Evolutionary conservation across 176 grass and related monocot genomes (phyloP).

Genomic region (Musa itinerans): DNA sequence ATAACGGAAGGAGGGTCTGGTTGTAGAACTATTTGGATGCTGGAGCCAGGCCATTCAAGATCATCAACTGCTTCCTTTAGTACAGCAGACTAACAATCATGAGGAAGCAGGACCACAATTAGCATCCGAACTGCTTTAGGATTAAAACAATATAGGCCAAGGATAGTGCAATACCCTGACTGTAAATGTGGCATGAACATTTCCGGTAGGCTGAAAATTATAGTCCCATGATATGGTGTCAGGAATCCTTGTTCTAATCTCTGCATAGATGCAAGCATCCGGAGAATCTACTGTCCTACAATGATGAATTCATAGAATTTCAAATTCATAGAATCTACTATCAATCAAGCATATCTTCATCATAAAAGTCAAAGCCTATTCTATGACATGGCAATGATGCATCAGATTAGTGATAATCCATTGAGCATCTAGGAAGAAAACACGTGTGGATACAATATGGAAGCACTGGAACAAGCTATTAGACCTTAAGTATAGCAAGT

Average conservation of each 20-base stretch:
- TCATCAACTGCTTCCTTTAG: constrained; percentile 91
- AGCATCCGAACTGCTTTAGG: not conserved
- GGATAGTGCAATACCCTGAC: constrained; percentile 39
- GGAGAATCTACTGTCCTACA: constrained; percentile 63
- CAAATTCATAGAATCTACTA: not conserved
- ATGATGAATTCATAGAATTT: not conserved
- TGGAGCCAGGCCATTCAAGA: constrained; percentile 86
- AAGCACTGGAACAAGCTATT: no score
- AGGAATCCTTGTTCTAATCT: constrained; percentile 98
- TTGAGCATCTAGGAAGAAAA: no score
- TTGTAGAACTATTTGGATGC: constrained; percentile 65
- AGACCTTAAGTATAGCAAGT: no score
- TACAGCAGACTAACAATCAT: constrained; percentile 48
- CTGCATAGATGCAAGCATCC: constrained; percentile 76
- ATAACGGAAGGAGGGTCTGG: constrained; percentile 59
- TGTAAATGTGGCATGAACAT: constrained; percentile 68
- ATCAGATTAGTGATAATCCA: no score
- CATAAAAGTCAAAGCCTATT: no score
- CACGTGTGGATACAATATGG: no score
- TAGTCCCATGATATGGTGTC: constrained; percentile 82
- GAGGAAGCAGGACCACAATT: not conserved
- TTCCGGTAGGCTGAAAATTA: constrained; percentile 65
- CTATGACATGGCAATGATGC: no score
- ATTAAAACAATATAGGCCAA: constrained; percentile 6
- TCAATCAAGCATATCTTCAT: no score